Base-by-base conservation (phyloP, 2,329 filamentous ascomycete genomes). In the Beauveria medogensis region DNA sequence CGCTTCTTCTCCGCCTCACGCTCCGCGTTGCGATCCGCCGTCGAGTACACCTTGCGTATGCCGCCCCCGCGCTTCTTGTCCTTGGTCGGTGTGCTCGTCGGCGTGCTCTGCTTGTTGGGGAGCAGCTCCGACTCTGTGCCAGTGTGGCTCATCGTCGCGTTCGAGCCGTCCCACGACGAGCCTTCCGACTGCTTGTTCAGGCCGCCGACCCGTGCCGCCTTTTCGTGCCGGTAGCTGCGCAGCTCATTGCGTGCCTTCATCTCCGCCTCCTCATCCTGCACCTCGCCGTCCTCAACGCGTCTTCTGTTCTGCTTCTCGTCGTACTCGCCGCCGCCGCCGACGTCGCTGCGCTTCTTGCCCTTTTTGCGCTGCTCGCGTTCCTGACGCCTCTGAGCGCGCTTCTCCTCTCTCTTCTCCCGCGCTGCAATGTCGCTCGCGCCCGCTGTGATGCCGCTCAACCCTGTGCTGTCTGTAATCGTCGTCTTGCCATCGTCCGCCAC, bases 141-240 rank as follows among this genome's bases (percentile, higher is more conserved):
- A 43, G 85, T 84, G n/a, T 79, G 82, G 40, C 85, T 86, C 69
- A 82, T 83, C 65, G 87, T 85, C 54, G 87, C 88, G 73, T 83
- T 85, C 20, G 82, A 83, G 50, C 90, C 90, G 70, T 95, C 90
- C 81, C 91, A 96, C 65, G 84, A 79, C 63, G 86, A 89, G 63
- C 87, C 89, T 67, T 97, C 93, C 48, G 87, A 82, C 66, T 89
- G 81, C 68, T 88, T 87, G 75, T 97, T 97, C 72, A 97, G 78
- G 22, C 93, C 93, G 41, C 93, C 93, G 2, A 97, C 92, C 56
- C 89, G 83, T 0, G 93, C 93, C 2, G 91, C 79, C 72, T 88
- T 90, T 76, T 97, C 93, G 69, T 91, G 82, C 26, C 92, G 89
- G 78, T 97, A 97, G 40, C 85, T 85, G 62, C 88, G 85, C 60